These are phyloP conservation scores for Hyparrhenia diplandra DNA, from an alignment of 176 grass and related monocot genomes.

Conservation along the genomic window DNA sequence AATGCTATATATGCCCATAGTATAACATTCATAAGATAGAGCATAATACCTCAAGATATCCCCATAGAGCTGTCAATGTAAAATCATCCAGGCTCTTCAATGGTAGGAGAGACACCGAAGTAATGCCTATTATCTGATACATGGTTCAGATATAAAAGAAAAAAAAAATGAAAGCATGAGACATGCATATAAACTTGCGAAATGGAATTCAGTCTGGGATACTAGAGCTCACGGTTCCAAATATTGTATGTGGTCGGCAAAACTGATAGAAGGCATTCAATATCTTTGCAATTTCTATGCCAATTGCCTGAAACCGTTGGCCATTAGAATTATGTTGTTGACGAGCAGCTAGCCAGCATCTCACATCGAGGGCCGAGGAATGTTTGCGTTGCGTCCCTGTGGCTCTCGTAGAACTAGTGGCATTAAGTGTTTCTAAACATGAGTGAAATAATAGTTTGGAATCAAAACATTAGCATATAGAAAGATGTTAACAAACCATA, in stretches of 20 bases:
- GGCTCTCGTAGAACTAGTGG: background rate
- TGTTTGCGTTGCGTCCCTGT: background rate
- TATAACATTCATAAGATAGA: background rate
- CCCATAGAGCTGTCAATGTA: constrained; percentile 23
- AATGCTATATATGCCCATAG: background rate
- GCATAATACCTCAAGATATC: constrained; percentile 51
- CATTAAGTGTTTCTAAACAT: background rate
- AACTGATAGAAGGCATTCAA: constrained; percentile 56
- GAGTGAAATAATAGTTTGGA: background rate
- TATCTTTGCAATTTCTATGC: background rate
- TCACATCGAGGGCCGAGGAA: background rate
- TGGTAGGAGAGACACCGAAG: constrained; percentile 73
- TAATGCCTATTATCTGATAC: constrained; percentile 64
- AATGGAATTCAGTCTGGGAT: background rate
- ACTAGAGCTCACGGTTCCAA: constrained; percentile 62
- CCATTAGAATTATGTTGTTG: background rate
- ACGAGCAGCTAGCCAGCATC: background rate
- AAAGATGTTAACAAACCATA: background rate
- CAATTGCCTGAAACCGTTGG: background rate
- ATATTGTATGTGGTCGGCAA: constrained; percentile 73
- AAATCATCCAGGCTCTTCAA: constrained; percentile 50
- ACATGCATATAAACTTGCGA: background rate
- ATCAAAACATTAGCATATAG: background rate
- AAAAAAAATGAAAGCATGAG: background rate
- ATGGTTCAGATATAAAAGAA: constrained; percentile 8